Evolutionary conservation across 805 yeast genomes (phyloP), one percentile per base, ranked within the genome.

Genomic region (Zygotorulaspora danielsina): DNA sequence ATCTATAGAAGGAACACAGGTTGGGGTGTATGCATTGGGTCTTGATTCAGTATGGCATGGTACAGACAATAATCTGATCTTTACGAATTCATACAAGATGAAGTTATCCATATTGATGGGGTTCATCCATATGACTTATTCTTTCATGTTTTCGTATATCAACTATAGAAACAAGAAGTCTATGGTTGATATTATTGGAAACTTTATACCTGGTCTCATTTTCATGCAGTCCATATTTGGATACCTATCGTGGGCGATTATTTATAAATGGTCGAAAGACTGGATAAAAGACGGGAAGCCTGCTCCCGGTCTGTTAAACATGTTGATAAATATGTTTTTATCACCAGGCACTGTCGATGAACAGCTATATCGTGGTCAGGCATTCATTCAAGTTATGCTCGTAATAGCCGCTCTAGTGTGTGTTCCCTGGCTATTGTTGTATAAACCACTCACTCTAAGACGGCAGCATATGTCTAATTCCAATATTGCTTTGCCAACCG

Each of bases 221-320:
- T 93, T 93, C 65, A 87, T 93, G 96, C 95, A 88, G 65, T 83
- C 95, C 36, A 90, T 93, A 32, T 93, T 93, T 60, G 98, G 98
- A 26, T 93, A 93, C 62, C 71, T 93, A 45, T 76, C 95, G 0
- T 62, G 89, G 49, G 75, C 87, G 43, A 93, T 93, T 50, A 74
- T 93, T 20, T 90, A 86, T 72, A 93, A 93, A 66, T 93, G 98
- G 98, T 68, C 80, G 16, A 83, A 85, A 34, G 93, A 93, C 70
- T 93, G 98, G 98, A 68, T 78, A 39, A 81, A 75, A 20, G 72
- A 78, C 39, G 82, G 71, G 9, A 73, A 73, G 58, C 86, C 82
- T 38, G 95, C 98, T 2, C 98, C 98, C 20, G 89, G 96, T 34
- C 71, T 93, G 57, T 73, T 93, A 60, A 93, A 93, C 64, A 93